Conservation (phyloP, 306 rosid genomes). For the Fagus crenata region DNA sequence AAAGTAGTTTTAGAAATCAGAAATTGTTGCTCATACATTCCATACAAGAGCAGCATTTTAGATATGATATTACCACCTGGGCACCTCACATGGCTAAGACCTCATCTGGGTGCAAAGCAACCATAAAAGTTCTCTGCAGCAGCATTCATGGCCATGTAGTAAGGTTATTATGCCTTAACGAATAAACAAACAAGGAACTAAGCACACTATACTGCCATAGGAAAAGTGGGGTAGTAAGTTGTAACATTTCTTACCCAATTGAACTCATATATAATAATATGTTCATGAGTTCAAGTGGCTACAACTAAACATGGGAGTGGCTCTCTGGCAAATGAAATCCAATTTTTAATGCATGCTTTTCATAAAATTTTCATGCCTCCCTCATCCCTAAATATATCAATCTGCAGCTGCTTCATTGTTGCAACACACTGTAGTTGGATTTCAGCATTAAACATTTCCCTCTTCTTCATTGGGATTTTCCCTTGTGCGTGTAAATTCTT, state of each 20-base stretch:
- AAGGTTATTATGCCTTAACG: not conserved
- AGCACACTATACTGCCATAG: too few relatives aligned
- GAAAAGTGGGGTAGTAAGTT: too few relatives aligned
- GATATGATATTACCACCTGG: not conserved
- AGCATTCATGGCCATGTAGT: not conserved
- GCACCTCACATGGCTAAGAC: not conserved
- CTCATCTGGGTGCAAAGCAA: not conserved
- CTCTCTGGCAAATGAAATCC: not conserved
- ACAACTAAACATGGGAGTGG: too few relatives aligned
- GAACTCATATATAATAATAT: too few relatives aligned
- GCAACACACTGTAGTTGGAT: not conserved
- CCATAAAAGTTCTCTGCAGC: not conserved
- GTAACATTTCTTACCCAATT: too few relatives aligned
- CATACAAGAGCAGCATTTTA: not conserved
- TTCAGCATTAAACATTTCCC: too few relatives aligned
- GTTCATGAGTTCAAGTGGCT: too few relatives aligned
- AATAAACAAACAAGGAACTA: not conserved
- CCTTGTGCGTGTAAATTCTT: too few relatives aligned
- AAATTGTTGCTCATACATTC: not conserved
- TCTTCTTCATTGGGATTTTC: too few relatives aligned
- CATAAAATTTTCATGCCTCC: not conserved
- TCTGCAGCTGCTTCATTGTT: not conserved
- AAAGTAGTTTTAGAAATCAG: not conserved
- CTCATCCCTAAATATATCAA: not conserved
- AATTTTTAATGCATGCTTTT: not conserved